A percentile compares a stretch with the other conserved stretches of the same genome.
Conservation (phyloP, 331 rosid species). For the Arachis monticola region DNA sequence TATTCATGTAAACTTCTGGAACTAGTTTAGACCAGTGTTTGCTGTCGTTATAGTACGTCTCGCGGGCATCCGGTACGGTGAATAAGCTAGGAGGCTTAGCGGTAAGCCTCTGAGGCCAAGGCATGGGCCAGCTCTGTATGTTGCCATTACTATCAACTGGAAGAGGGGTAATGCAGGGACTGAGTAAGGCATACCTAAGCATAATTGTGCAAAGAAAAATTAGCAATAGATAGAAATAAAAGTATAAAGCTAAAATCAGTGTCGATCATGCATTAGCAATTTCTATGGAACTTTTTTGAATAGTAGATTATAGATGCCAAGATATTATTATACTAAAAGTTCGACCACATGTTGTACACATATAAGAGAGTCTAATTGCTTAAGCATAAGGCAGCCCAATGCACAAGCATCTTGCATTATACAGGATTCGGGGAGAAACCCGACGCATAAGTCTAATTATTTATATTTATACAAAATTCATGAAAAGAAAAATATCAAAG, state of each 20-base stretch:
- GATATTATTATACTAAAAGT: slow-evolving; percentile 15
- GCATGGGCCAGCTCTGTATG: slow-evolving; percentile 64
- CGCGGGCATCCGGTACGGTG: slow-evolving; percentile 38
- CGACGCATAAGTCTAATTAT: no score
- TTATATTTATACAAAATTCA: no score
- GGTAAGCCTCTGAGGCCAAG: slow-evolving; percentile 81
- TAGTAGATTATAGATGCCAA: not conserved
- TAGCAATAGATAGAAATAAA: not conserved
- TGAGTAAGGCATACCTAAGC: slow-evolving; percentile 63
- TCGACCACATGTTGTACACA: not conserved
- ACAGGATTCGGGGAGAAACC: no score
- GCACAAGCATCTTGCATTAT: no score
- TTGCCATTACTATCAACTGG: slow-evolving; percentile 57
- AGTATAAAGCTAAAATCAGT: not conserved
- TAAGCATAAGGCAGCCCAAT: no score
- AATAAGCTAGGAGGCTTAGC: slow-evolving; percentile 66
- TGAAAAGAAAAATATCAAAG: not conserved
- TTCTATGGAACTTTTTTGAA: slow-evolving; percentile 4
- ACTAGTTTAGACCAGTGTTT: slow-evolving; percentile 65
- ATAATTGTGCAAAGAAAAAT: slow-evolving; percentile 40
- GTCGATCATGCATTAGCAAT: not conserved
- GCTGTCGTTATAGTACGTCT: slow-evolving; percentile 59
- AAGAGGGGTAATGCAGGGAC: slow-evolving; percentile 62
- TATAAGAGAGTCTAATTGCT: not conserved
- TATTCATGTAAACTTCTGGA: slow-evolving; percentile 50